Base-by-base conservation (phyloP, 2,329 filamentous ascomycete species). In the Rhinocladiella mackenziei region DNA sequence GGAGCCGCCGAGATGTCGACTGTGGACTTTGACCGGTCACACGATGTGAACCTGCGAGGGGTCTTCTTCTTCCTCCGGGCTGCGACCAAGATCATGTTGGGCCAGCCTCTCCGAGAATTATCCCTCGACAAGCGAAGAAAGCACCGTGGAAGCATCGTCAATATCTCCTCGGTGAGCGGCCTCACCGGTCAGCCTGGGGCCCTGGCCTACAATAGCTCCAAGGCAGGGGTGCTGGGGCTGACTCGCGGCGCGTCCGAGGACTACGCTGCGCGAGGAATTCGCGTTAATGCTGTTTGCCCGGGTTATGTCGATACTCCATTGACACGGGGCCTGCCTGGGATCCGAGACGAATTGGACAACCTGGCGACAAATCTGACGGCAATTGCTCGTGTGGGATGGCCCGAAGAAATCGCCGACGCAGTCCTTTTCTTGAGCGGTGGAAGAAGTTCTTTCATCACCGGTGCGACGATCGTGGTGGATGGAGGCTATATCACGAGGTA, bases 361-460 rank as follows among this genome's bases (percentile, higher is more conserved):
- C 58, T 56, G 1, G 60, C 67, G 29, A 67, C 67, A 0, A 67
- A n/a, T n/a, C n/a, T 68, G 0, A 61, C 70, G 15, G 73, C 74
- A 0, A 75, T 76, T 72, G 61, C 62, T 42, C 60, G 74, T 4
- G 74, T 75, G 70, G 74, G 74, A 0, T 65, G 62, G 2, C 65
- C 72, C 0, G 65, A 69, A 9, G 74, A 77, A 47, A 65, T 77
- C 1, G 74, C 74, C 0, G 76, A 83, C 3, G 81, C 83, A 1
- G 82, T 81, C 2, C 75, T 83, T 7, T 86, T 84, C 60, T 68
- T 84, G 54, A 66, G 84, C 15, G 81, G 78, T 55, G 77, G 83
- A 56, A 81, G 80, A 2, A 83, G 78, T 61, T 77, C 76, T 47
- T 85, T 82, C 59, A 84, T 86, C 80, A 85, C 82, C 0, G 81